Base-by-base conservation (phyloP, 2,329 filamentous ascomycete species). In the Magnaporthales sp. region DNA sequence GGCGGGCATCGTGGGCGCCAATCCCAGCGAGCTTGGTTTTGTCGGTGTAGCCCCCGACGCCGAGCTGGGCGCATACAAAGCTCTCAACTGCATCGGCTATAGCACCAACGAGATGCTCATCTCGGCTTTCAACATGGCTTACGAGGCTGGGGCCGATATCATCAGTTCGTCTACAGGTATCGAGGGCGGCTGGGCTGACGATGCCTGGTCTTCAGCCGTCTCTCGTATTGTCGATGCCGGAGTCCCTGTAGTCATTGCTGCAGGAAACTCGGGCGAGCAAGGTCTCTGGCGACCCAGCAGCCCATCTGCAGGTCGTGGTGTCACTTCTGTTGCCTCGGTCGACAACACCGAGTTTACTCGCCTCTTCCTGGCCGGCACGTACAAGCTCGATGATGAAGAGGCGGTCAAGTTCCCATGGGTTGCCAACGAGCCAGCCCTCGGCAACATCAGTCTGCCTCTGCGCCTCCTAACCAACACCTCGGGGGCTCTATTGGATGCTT, bases 1-100 rank as follows among this genome's bases (percentile, higher is more conserved):
- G 29, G 75, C 80, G 9, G 81, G 81, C 54, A 80, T 81, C 66
- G 78, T 83, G 64, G 80, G 77, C 54, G 81, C 80, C 11, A 77
- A 79, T 68, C 71, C 71, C 0, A 74, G 75, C 51, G 75, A 76
- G 32, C 78, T 80, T 22, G 62, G 62, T 10, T 63, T 63, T 68
- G 75, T 75, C 24, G 80, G 79, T 56, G 79, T 77, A 10, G 78
- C 78, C 0, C 80, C 78, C 0, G 76, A 76, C 64, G 79, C 77
- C 4, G 77, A 74, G 6, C 70, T 82, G 6, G 79, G 77, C 24
- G 74, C 75, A 65, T 81, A 80, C 71, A 75, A 76, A 63, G 76
- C 78, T 24, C 75, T 77, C 66, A 74, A 74, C 38, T 80, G 79
- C 68, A 51, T 66, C 7, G 77, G 76, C 8, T 69, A 67, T 54